Percentiles rank a stretch among this genome's conserved stretches.
Evolutionary conservation across 2,329 filamentous ascomycete genomes (phyloP).

Genomic region (Ramularia endophylla): DNA sequence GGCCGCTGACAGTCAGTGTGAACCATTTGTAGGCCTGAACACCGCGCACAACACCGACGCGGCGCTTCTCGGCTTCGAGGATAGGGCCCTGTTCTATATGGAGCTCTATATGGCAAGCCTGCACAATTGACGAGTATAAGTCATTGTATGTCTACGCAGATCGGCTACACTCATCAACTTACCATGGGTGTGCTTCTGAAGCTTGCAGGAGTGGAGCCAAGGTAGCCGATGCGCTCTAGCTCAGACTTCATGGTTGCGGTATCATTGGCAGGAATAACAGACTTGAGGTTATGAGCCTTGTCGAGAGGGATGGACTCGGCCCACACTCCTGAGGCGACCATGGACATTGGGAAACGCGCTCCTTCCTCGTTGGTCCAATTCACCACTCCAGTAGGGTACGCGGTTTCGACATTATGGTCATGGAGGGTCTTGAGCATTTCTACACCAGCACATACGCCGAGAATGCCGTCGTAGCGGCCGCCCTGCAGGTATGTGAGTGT

Average conservation of each 20-base stretch:
- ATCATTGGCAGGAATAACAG: constrained; percentile 52
- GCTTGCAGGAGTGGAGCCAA: constrained; percentile 53
- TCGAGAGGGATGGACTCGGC: constrained; percentile 59
- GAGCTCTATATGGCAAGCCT: constrained; percentile 74
- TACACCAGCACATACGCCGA: constrained; percentile 66
- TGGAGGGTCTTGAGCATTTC: constrained; percentile 65
- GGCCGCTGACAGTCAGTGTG: constrained; percentile 58
- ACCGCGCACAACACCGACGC: constrained; percentile 64
- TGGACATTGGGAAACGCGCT: constrained; percentile 69
- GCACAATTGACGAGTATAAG: too few species aligned
- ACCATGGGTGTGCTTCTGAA: constrained; percentile 58
- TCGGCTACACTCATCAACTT: too few species aligned
- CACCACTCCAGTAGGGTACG: constrained; percentile 66
- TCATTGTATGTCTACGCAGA: too few species aligned
- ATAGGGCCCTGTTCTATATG: constrained; percentile 82
- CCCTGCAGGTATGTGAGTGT: constrained; percentile 34
- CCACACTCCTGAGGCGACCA: constrained; percentile 73
- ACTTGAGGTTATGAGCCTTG: constrained; percentile 55
- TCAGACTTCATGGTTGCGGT: constrained; percentile 61
- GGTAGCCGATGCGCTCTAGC: constrained; percentile 64
- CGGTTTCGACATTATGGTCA: constrained; percentile 62
- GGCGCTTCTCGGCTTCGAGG: constrained; percentile 57
- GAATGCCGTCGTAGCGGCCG: constrained; percentile 69
- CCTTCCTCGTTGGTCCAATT: constrained; percentile 85
- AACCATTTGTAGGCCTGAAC: constrained; percentile 74